Evolutionary conservation across 176 grass and related monocot species (phyloP).

Genomic region (Eleusine indica): DNA sequence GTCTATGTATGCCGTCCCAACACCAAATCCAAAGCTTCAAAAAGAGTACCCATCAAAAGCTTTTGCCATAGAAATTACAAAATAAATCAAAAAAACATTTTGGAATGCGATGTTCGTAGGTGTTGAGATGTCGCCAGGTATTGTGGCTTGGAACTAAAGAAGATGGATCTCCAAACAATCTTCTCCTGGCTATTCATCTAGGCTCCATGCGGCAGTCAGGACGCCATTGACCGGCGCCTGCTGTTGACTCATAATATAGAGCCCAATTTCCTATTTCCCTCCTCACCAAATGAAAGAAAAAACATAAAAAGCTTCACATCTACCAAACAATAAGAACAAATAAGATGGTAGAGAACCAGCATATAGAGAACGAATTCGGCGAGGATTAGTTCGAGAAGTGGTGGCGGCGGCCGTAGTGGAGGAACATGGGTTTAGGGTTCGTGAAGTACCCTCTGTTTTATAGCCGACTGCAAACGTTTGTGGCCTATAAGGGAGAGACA

Average conservation of each 20-base stretch:
- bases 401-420: neutral
- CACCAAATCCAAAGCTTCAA: neutral
- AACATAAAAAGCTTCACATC: neutral
- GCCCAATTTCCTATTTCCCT: neutral
- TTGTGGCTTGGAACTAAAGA: conserved; percentile 71
- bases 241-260: conserved; percentile 69
- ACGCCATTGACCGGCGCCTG: conserved; percentile 43
- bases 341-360: neutral
- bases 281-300: neutral
- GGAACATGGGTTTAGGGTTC: neutral
- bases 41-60: no score
- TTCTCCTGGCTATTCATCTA: conserved; percentile 60
- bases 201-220: conserved; percentile 67
- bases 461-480: neutral
- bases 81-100: neutral
- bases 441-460: neutral
- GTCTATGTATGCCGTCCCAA: conserved; percentile 33
- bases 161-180: conserved; percentile 72
- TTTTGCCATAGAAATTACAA: neutral
- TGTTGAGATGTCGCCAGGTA: conserved; percentile 39
- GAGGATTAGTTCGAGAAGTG: no score
- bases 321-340: neutral
- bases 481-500: neutral
- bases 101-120: no score
- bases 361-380: neutral